phyloP scores from a whole-genome alignment of 2,329 filamentous ascomycete species.

The Zarea fungicola region DNA sequence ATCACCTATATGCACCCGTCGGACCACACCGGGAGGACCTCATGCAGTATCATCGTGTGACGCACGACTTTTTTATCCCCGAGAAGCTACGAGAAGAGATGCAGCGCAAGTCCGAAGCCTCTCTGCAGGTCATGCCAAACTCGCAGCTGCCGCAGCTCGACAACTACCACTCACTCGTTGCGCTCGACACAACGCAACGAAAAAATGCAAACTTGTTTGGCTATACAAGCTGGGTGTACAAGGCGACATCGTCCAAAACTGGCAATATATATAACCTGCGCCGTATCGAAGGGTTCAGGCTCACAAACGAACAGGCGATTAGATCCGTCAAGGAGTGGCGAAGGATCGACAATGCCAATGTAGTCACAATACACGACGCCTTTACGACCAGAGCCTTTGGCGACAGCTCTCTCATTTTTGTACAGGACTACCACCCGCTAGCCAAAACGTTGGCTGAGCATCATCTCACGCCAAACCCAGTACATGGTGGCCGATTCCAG shows the following conservation, averaged over 20 bases:
- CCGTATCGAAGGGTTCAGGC: conserved; percentile 79
- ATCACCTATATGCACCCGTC: conserved; percentile 87
- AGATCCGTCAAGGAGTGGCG: conserved; percentile 86
- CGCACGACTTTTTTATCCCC: conserved; percentile 87
- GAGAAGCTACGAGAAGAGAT: conserved; percentile 83
- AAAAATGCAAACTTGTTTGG: conserved; percentile 78
- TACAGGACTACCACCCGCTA: conserved; percentile 87
- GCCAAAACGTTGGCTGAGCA: conserved; percentile 85
- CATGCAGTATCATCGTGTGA: conserved; percentile 75
- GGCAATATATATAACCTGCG: conserved; percentile 84
- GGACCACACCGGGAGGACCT: conserved; percentile 79
- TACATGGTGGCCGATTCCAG: conserved; percentile 40
- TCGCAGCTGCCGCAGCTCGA: conserved; percentile 73
- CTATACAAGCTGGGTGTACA: conserved; percentile 91
- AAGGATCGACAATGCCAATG: conserved; percentile 70
- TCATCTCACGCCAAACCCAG: conserved; percentile 51
- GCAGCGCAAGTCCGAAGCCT: conserved; percentile 81
- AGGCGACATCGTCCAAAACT: conserved; percentile 83
- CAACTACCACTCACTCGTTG: conserved; percentile 87
- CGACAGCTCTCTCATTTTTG: conserved; percentile 90
- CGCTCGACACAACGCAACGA: conserved; percentile 75
- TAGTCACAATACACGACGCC: conserved; percentile 84
- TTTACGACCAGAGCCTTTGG: conserved; percentile 92
- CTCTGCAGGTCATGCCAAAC: conserved; percentile 76
- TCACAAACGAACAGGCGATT: conserved; percentile 87